A percentile compares a stretch with the other conserved stretches of the same genome.
Evolutionary conservation across 805 yeast species (phyloP).

Genomic region (Candida nanaspora): DNA sequence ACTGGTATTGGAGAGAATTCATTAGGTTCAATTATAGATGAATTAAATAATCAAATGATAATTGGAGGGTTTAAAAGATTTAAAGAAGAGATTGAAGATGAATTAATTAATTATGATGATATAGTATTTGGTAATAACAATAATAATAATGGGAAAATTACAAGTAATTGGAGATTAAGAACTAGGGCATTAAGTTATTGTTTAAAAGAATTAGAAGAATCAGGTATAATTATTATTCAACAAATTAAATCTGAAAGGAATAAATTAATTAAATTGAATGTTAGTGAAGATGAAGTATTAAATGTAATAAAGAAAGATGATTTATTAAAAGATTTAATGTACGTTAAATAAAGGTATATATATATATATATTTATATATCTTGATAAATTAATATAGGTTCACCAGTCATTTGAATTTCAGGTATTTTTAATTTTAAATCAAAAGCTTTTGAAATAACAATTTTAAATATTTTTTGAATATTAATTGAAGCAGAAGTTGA

Average conservation of each 20-base stretch:
- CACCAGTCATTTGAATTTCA: constrained; percentile 82
- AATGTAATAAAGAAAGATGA: constrained; percentile 54
- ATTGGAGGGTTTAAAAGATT: constrained; percentile 22
- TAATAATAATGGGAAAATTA: constrained; percentile 6
- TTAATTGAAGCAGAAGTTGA: constrained; percentile 90
- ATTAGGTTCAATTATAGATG: constrained; percentile 75
- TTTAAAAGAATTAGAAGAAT: constrained; percentile 64
- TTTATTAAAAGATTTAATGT: constrained; percentile 26
- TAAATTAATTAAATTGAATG: constrained; percentile 53
- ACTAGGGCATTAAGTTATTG: constrained; percentile 54
- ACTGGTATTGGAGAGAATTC: constrained; percentile 65
- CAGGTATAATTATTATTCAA: constrained; percentile 70
- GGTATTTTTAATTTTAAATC: constrained; percentile 78
- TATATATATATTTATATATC: constrained; percentile 11
- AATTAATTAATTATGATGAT: constrained; percentile 15
- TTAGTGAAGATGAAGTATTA: constrained; percentile 64
- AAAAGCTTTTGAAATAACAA: constrained; percentile 84
- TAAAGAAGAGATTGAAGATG: constrained; percentile 14
- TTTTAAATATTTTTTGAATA: constrained; percentile 88
- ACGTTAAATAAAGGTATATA: neutral
- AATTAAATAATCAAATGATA: constrained; percentile 39
- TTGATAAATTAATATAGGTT: constrained; percentile 73
- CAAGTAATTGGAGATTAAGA: constrained; percentile 28
- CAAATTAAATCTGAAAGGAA: constrained; percentile 61
- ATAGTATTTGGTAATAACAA: constrained; percentile 18